Conservation (phyloP, 768 basidiomycete genomes). For the Rickenella mellea region DNA sequence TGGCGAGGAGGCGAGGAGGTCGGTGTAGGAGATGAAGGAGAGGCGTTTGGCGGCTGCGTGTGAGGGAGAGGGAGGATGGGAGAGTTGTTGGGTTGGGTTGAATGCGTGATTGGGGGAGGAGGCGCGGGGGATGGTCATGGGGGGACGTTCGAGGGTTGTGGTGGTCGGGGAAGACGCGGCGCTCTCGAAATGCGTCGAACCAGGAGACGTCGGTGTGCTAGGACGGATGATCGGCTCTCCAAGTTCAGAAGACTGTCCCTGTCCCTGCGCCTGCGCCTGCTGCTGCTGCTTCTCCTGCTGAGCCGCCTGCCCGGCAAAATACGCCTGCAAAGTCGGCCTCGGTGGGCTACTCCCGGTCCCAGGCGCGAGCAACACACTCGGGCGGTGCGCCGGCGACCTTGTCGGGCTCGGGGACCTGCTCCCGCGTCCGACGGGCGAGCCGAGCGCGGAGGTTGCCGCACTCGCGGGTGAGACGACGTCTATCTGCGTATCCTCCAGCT, state of each 20-base stretch:
- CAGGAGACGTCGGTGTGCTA: conserved; percentile 31
- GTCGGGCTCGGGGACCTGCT: conserved; percentile 61
- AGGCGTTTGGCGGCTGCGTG: conserved; percentile 52
- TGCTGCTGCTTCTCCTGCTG: neutral
- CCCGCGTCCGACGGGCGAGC: conserved; percentile 51
- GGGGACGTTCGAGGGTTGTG: conserved; percentile 22
- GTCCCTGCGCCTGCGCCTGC: conserved; percentile 1
- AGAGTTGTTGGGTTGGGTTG: conserved; percentile 15
- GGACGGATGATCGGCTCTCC: conserved; percentile 40
- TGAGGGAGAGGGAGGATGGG: conserved; percentile 36
- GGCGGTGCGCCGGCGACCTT: conserved; percentile 22
- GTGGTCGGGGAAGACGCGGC: conserved; percentile 29
- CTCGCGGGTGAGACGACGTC: conserved; percentile 47
- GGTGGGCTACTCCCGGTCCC: conserved; percentile 4
- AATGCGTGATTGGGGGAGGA: neutral
- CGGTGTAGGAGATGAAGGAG: conserved; percentile 84
- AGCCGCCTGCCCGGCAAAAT: neutral
- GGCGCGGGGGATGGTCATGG: conserved; percentile 13
- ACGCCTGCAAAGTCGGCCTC: conserved; percentile 3
- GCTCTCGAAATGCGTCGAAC: neutral
- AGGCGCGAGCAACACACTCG: conserved; percentile 36
- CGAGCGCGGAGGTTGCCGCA: conserved; percentile 41
- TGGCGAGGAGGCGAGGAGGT: conserved; percentile 73
- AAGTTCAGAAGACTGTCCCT: conserved; percentile 23
- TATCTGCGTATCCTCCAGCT: conserved; percentile 37